Evolutionary conservation across 768 basidiomycete species (phyloP), one percentile per base, ranked within the genome.

Genomic region (Mycena latifolia): DNA sequence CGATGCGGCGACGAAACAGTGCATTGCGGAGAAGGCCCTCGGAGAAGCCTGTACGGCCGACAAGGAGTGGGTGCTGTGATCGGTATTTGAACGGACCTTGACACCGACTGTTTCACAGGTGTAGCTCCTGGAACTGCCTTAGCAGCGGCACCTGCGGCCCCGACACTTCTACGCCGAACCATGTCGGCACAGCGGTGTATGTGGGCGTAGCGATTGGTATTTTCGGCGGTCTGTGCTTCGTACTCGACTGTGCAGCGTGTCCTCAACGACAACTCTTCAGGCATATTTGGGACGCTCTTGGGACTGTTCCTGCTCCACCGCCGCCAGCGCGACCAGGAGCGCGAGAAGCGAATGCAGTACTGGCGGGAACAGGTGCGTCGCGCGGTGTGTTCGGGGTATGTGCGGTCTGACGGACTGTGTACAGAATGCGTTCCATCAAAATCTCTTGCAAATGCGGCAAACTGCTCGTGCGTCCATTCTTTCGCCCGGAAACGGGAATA

Each of bases 311-410:
- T 89, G 71, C 71, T 92, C 9, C 94, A 95, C 71, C 81, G 89
- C 41, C 86, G 88, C 69, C 86, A 91, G 69, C 88, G 94, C 70
- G 89, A 89, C 45, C 77, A 81, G 63, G 93, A 95, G 72, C 90
- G 92, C 50, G 90, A 92, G 79, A 94, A 91, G 77, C 90, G 94
- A 69, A 80, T 89, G 46, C 93, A 94, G 74, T 95, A 96, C 78
- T 95, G 94, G 91, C 89, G 90, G 70, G 94, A 96, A 80, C 94
- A 94, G 84, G 91, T 89, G 67, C 54, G 71, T 25, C 22, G 18
- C 55, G n/a, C 18, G 11, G 18, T 27, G 20, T 27, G 5, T 43
- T n/a, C 9, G 14, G 14, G 17, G 17, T 22, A n/a, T 25, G 8
- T n/a, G 46, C 55, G 29, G 25, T 58, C 60, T 63, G 17, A 50